A percentile compares a stretch with the other conserved stretches of the same genome.
Evolutionary conservation across 2,329 filamentous ascomycete species (phyloP).

Genomic region (Neoascochyta sp.): DNA sequence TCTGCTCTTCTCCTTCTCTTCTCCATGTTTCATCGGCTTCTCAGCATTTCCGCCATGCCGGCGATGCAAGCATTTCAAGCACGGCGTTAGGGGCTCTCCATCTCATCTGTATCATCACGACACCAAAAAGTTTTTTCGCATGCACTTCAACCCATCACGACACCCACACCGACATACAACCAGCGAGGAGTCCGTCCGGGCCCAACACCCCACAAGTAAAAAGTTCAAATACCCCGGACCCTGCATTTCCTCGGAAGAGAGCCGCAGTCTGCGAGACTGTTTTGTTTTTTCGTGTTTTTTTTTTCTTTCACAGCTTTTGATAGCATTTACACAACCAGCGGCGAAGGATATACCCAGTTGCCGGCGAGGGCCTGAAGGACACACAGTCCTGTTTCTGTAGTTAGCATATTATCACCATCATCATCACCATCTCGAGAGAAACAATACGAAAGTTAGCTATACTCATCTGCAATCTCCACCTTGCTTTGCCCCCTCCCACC

Average conservation of each 20-base stretch:
- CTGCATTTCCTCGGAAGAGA: slow-evolving; percentile 23
- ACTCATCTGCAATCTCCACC: too few relatives aligned
- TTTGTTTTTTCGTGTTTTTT: slow-evolving; percentile 13
- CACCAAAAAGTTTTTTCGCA: slow-evolving; percentile 15
- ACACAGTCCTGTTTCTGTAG: slow-evolving; percentile 6
- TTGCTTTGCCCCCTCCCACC: too few relatives aligned
- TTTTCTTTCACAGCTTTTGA: slow-evolving; percentile 5
- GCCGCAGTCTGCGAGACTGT: slow-evolving; percentile 8
- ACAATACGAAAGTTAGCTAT: too few relatives aligned
- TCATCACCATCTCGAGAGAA: too few relatives aligned
- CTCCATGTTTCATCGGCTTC: slow-evolving; percentile 6
- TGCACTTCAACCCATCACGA: slow-evolving; percentile 3
- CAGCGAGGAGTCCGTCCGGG: slow-evolving; percentile 32
- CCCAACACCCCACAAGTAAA: slow-evolving; percentile 7
- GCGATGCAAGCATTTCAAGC: slow-evolving; percentile 19
- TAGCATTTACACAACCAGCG: slow-evolving; percentile 26
- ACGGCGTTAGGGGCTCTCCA: slow-evolving; percentile 16
- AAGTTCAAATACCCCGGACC: slow-evolving; percentile 9
- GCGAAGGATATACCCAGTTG: slow-evolving; percentile 34
- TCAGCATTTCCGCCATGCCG: slow-evolving; percentile 16
- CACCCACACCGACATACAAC: slow-evolving; percentile 27
- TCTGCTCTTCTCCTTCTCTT: slow-evolving; percentile 6
- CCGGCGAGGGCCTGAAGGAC: slow-evolving; percentile 31
- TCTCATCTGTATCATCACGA: slow-evolving; percentile 9
- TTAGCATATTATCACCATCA: too few relatives aligned